Evolutionary conservation across 2,329 filamentous ascomycete species (phyloP), one percentile per base, ranked within the genome.

Genomic region (Xylariaceae sp.): DNA sequence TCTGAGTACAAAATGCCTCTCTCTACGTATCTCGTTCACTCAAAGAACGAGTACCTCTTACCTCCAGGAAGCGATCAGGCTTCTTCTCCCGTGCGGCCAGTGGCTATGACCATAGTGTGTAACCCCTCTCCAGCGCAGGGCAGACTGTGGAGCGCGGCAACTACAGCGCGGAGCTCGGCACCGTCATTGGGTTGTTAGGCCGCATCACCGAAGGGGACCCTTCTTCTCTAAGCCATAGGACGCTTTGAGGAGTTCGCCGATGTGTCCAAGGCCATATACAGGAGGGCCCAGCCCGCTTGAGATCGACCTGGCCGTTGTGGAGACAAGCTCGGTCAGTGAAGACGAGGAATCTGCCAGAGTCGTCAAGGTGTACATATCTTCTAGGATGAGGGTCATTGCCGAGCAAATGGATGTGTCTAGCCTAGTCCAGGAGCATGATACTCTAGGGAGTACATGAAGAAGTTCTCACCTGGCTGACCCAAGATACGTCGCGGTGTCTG

Each of bases 81-180:
- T n/a, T n/a, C n/a, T n/a, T n/a, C n/a, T n/a, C n/a, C n/a, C n/a
- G n/a, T n/a, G n/a, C n/a, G n/a, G 51, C 80, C 73, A 0, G 73
- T 76, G 2, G 74, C 76, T 43, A 81, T 65, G 29, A 78, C 69
- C 2, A 79, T 4, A 2, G 56, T 57, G 9, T 44, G 30, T 57
- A 61, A 59, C 41, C 68, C 52, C 54, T 76, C 70, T 4, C 52
- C 57, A 0, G 12, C n/a, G 74, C 73, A 78, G 46, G 53, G 8
- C 3, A 64, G 59, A 48, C 64, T 69, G 19, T 66, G 60, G 18
- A 79, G 62, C 3, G 69, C 77, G 4, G 64, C 71, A 35, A 78
- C 68, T 4, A 71, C 71, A 4, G 74, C 75, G 12, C 74, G 75
- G 6, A 81, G 66, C 53, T 79, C 73, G 3, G 77, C 77, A 4